These are phyloP conservation scores for Rhinocladiella similis DNA, from an alignment of 2,329 filamentous ascomycete genomes.

Conservation along the genomic window DNA sequence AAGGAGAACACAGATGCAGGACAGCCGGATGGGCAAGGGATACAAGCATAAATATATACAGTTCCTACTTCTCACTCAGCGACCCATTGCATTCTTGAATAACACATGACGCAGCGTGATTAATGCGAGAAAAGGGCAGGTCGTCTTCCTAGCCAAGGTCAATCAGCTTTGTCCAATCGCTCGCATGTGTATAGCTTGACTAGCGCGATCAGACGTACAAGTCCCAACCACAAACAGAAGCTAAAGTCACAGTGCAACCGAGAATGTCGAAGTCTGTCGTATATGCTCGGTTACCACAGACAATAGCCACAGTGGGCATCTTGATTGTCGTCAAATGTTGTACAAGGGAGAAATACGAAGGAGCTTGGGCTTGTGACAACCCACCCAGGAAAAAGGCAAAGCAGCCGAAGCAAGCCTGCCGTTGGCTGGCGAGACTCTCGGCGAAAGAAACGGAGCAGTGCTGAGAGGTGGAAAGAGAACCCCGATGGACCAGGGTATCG, in stretches of 20 bases:
- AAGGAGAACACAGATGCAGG: no score
- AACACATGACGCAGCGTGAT: constrained; percentile 15
- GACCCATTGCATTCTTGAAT: background rate
- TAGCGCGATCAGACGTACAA: background rate
- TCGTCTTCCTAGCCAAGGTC: background rate
- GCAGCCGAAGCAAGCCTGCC: constrained; percentile 13
- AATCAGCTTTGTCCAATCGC: constrained; percentile 15
- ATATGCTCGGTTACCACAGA: background rate
- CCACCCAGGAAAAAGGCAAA: constrained; percentile 4
- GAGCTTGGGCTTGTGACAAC: constrained; percentile 6
- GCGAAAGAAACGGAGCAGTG: background rate
- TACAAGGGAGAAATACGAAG: background rate
- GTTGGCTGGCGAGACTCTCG: constrained; percentile 11
- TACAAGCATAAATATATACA: constrained; percentile 9
- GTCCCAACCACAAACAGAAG: constrained; percentile 6
- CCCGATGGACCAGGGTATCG: no score
- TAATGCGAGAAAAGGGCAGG: background rate
- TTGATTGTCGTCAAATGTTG: constrained; percentile 9
- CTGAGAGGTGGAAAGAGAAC: constrained; percentile 1
- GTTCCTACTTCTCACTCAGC: background rate
- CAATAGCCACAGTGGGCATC: constrained; percentile 1
- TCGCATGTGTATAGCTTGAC: background rate
- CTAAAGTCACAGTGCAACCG: constrained; percentile 1
- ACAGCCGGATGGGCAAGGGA: background rate
- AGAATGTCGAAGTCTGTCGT: constrained; percentile 10